Base-by-base conservation (phyloP, 495 filamentous ascomycete species). In the Annulohypoxylon moriforme region DNA sequence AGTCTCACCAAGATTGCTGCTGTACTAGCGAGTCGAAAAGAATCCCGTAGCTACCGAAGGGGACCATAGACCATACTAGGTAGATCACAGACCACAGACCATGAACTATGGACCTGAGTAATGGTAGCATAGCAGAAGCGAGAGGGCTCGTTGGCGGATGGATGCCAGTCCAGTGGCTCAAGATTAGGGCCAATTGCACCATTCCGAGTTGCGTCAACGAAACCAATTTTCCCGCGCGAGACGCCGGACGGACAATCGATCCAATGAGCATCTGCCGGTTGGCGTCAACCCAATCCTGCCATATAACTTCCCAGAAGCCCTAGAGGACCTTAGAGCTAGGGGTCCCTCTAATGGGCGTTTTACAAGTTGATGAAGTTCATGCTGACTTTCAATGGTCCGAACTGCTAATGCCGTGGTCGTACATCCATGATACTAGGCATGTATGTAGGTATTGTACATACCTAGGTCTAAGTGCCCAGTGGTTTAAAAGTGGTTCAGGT, bases 181-280 rank as follows among this genome's bases (percentile, higher is more conserved):
- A 59, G 65, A 36, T 63, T 67, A 53, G 58, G 66, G 29, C 71
- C 66, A 69, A 73, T 73, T 62, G 66, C 66, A 73, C 66, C 57
- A 73, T 73, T 55, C 69, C 71, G 69, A 73, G 42, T 60, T 67
- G 50, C 62, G 62, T 69, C 61, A 65, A 73, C 61, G 65, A 65
- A 67, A 73, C 49, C 56, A 36, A 36, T 73, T 73, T 60, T 73
- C 58, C 65, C 71, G 71, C 71, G 71, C 71, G 71, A 73, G 71
- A 73, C 71, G 71, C 71, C 66, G 40, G 71, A 62, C 62, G 62
- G 66, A 67, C 61, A 59, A 69, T 69, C 62, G 71, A 67, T 69
- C 71, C 71, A 73, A 73, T 69, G 57, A 73, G 44, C 65, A 69
- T 69, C 71, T 73, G 66, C 66, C 71, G 70, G 70, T 61, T 73